Evolutionary conservation across 106 monocot genomes (phyloP).

Genomic region (Dendrobium huoshanense): DNA sequence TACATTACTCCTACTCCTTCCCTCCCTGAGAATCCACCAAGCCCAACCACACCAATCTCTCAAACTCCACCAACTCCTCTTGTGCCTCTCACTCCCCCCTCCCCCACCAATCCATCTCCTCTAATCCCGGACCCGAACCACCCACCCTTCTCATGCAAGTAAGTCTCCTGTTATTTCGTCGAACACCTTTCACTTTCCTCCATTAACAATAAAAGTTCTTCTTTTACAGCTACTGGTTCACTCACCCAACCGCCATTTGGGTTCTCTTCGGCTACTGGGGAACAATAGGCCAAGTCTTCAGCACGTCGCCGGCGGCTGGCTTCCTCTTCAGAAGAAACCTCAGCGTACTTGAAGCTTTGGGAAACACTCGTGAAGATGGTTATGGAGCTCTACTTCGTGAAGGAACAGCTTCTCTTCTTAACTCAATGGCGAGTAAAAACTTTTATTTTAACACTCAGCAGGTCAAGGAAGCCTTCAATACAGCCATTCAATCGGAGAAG

Average conservation of each 20-base stretch:
- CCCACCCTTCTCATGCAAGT: constrained; percentile 16
- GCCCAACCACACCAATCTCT: neutral
- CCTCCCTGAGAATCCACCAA: neutral
- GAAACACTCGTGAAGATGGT: constrained; percentile 15
- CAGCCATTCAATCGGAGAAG: constrained; percentile 13
- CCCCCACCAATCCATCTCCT: constrained; percentile 4
- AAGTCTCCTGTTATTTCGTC: neutral
- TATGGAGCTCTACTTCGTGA: constrained; percentile 13
- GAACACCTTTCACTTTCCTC: neutral
- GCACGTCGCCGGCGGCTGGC: neutral
- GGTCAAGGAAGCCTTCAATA: constrained; percentile 13
- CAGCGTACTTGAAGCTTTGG: constrained; percentile 16
- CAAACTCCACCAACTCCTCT: neutral
- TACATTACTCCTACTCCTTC: neutral
- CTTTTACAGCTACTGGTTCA: constrained; percentile 17
- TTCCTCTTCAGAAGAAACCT: constrained; percentile 15
- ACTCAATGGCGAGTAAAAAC: constrained; percentile 15
- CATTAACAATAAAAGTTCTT: neutral
- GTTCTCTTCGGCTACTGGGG: constrained; percentile 23
- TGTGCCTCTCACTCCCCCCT: neutral
- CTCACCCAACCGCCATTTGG: constrained; percentile 17
- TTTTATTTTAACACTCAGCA: constrained; percentile 14
- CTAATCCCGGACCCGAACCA: constrained; percentile 13
- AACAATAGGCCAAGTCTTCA: constrained; percentile 15
- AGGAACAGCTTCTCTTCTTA: constrained; percentile 18